A percentile compares a stretch with the other conserved stretches of the same genome.
Conservation (phyloP, 805 yeast genomes). For the Metschnikowia koreensis region DNA sequence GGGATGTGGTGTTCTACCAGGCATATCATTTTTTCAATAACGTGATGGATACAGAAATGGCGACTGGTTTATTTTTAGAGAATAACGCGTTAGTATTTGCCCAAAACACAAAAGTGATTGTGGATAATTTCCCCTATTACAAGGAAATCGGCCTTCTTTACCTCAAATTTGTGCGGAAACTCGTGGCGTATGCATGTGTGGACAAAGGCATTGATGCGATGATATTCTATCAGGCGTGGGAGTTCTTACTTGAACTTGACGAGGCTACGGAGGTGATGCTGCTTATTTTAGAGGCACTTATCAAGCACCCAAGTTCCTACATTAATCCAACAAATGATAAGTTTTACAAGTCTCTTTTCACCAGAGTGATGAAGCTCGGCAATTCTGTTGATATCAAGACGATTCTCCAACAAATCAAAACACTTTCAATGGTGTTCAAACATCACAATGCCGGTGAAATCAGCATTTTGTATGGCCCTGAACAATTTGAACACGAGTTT, state of each 20-base stretch:
- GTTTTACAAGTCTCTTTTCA: slow-evolving; percentile 4
- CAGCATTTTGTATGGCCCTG: slow-evolving; percentile 5
- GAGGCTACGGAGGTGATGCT: slow-evolving; percentile 23
- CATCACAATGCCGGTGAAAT: slow-evolving; percentile 3
- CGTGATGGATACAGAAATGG: slow-evolving; percentile 20
- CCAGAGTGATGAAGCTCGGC: slow-evolving; percentile 4
- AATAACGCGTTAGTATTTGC: slow-evolving; percentile 18
- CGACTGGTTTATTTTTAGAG: slow-evolving; percentile 12
- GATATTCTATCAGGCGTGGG: slow-evolving; percentile 10
- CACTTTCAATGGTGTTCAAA: slow-evolving; percentile 15
- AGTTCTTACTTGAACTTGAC: slow-evolving; percentile 15
- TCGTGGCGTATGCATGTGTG: slow-evolving; percentile 15
- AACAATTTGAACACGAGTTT: slow-evolving; percentile 8
- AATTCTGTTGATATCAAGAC: slow-evolving; percentile 9
- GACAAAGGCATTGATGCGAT: slow-evolving; percentile 12
- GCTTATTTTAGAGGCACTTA: slow-evolving; percentile 23
- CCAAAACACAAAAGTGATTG: slow-evolving; percentile 25
- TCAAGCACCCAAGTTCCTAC: background rate
- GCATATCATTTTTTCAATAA: slow-evolving; percentile 36
- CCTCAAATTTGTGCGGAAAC: slow-evolving; percentile 29
- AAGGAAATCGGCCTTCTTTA: slow-evolving; percentile 29
- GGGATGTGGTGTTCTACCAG: slow-evolving; percentile 39
- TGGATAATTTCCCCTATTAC: slow-evolving; percentile 36
- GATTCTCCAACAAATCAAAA: slow-evolving; percentile 14
- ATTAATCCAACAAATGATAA: background rate